phyloP scores from a whole-genome alignment of 176 grass and related monocot species.

The Paspalum vaginatum region DNA sequence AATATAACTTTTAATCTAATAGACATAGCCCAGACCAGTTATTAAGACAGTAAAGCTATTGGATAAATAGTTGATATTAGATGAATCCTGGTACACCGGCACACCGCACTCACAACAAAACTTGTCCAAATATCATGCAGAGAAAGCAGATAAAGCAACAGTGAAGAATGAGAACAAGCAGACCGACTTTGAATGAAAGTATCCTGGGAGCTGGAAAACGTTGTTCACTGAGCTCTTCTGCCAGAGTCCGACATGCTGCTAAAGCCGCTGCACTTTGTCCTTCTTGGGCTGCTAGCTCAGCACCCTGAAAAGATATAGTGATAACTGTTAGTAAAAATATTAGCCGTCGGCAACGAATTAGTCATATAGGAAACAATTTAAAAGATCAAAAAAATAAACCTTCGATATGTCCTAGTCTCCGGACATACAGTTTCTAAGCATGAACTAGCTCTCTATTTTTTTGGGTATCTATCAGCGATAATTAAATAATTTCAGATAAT shows the following conservation, averaged over 20 bases:
- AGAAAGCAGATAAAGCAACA: conserved; percentile 4
- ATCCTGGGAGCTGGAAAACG: conserved; percentile 97
- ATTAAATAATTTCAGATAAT: conserved; percentile 12
- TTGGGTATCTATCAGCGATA: neutral
- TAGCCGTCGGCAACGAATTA: conserved; percentile 28
- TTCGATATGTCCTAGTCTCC: conserved; percentile 22
- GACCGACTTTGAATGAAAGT: conserved; percentile 93
- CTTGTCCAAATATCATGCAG: neutral
- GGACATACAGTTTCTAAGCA: conserved; percentile 20
- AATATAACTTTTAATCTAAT: conserved; percentile 18
- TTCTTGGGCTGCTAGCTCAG: conserved; percentile 92
- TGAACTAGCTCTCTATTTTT: neutral
- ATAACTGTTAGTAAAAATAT: conserved; percentile 9
- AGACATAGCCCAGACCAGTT: conserved; percentile 1
- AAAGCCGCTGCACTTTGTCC: conserved; percentile 86
- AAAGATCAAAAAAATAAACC: neutral
- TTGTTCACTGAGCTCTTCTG: conserved; percentile 84
- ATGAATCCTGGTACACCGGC: neutral
- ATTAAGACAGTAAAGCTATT: conserved; percentile 22
- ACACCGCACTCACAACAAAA: neutral
- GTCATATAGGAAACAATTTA: neutral
- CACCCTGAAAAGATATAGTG: conserved; percentile 60
- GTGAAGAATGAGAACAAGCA: conserved; percentile 23
- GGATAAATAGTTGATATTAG: conserved; percentile 18
- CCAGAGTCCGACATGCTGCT: conserved; percentile 92